Base-by-base conservation (phyloP, 2,329 filamentous ascomycete species). In the Zasmidium angulare region DNA sequence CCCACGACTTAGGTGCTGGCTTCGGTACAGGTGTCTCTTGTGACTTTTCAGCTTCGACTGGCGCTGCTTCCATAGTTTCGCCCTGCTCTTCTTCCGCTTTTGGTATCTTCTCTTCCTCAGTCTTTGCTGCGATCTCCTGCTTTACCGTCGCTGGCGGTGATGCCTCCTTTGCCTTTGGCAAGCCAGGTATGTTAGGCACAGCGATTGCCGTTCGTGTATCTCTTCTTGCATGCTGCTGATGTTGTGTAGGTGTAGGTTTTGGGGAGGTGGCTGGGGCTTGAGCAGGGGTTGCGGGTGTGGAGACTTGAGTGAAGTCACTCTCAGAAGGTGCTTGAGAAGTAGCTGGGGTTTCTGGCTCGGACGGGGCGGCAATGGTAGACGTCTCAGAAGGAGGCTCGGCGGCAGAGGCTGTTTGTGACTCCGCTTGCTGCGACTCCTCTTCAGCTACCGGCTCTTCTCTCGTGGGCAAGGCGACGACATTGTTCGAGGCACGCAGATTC, bases 291-390 rank as follows among this genome's bases (percentile, higher is more conserved):
- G 84, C 83, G 2, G 84, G 83, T 2, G 84, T 82, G 2, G 71
- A 72, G 19, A 61, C 67, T 46, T 67, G 65, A 14, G 69, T 65
- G 47, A 79, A 82, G 60, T 82, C 80, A 31, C 74, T 75, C 63
- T 86, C 83, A 1, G 84, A 86, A 10, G 82, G 82, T 46, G 81
- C 80, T 60, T 84, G 80, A 9, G 84, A 85, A 9, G 83, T 83
- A 2, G 81, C 79, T 10, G 84, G 84, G 1, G 84, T 86, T 62
- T 85, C 83, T 6, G 76, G 68, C 72, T 81, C 77, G 14, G 78
- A 80, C 7, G 75, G 72, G 12, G 74, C 75, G 24, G 79, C 75
- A 11, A 77, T 69, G 12, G 78, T 79, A 2, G 78, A 79, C 9
- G 75, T 70, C 55, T 79, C 77, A 0, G 78, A 79, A 53, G 75